Evolutionary conservation across 371 early-diverging fungal genomes (phyloP), one percentile per base, ranked within the genome.

Genomic region (Actinomortierella wolfii): DNA sequence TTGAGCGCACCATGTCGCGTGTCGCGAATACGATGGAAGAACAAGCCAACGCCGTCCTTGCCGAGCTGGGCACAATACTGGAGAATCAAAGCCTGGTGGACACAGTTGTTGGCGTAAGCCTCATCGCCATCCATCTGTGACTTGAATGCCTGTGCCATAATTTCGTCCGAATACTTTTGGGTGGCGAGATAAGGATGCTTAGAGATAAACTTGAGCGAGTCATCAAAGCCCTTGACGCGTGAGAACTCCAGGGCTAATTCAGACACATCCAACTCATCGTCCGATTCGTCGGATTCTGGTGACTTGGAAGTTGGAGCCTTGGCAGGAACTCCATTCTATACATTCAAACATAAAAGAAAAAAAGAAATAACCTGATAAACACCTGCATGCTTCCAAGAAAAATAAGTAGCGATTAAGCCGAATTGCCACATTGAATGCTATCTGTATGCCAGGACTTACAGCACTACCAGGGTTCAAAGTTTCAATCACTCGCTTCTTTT

Each of bases 71-170:
- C 86, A 61, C 91, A 91, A 64, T 95, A 95, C 57, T 92, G 92
- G 57, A 97, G 76, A 11, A 93, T 79, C 59, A 94, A 78, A 2
- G 90, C 83, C 76, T 96, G 95, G 60, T 84, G 84, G 14, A 96
- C 93, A 61, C 88, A 91, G 44, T 86, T 87, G 59, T 83, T 81
- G n/a, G 95, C 88, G 48, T 83, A 81, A 9, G 77, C 70, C 39
- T 79, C 78, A 11, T 91, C 79, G 18, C 92, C 93, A 9, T 83
- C 80, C 53, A 95, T 84, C 67, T 94, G 88, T 17, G 83, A 76
- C 23, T 87, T 84, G 62, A 97, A 95, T 9, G 94, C 97, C 50
- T 92, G 88, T 0, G 92, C 94, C 56, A 97, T 78, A 46, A 97
- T 89, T 71, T 94, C 86, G 76, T 97, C 96, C 5, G 89, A 84